Base-by-base conservation (phyloP, 164 flowering plant genomes). In the Cinnamomum micranthum region DNA sequence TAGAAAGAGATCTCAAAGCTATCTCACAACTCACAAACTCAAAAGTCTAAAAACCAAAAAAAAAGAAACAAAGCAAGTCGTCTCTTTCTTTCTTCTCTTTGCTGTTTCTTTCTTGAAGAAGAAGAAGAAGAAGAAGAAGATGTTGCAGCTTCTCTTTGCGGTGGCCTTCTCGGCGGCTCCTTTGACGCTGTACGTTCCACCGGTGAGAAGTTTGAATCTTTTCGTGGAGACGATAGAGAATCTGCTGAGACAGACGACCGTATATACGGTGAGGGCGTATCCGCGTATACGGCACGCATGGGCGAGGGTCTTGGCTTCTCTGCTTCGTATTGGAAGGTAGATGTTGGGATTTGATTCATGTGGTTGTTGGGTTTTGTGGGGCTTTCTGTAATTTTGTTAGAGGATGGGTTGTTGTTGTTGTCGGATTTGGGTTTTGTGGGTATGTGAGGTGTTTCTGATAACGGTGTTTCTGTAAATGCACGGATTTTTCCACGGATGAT, bases 101-200 rank as follows among this genome's bases (percentile, higher is more conserved):
- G 10, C 47, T 35, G 10, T 35, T 35, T 35, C 47, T 35, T 35
- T 6, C 47, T 35, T 35, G 47, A 35, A 35, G 41, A 33, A 33
- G 47, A 41, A 41, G 47, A 33, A 33, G 47, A 41, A 41, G 47
- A 35, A 35, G 47, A 7, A 35, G 47, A 41, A 22, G 70, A 88
- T 91, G 95, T 75, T 92, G 86, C 92, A 90, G 81, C 68, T 92
- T 70, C 85, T 89, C 75, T 84, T 89, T 50, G 90, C 92, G 1
- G 83, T 89, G 47, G 92, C 92, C 50, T 91, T 91, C 84, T 91
- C 95, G 41, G 93, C 91, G 6, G 88, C 80, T 11, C 92, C 92
- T 7, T 65, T 91, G 62, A 94, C 91, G 10, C 86, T 94, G 1
- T 94, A 89, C 77, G 68, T 94, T 33, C 96, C 97, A 2, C 97